Conservation (phyloP, 1,284 basidiomycete species). For the Fomitiporia mediterranea region DNA sequence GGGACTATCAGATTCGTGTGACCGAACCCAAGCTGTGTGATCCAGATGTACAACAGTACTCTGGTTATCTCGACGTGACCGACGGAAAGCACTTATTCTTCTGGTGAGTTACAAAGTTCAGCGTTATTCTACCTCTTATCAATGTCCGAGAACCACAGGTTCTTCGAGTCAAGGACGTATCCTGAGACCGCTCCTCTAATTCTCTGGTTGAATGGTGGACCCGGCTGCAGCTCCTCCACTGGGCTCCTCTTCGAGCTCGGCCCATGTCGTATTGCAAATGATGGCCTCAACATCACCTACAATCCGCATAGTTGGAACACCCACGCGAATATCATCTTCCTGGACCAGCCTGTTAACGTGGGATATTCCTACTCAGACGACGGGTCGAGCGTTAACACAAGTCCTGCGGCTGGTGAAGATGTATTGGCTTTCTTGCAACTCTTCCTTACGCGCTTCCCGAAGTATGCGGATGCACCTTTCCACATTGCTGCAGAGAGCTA, state of each 20-base stretch:
- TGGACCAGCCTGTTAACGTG: constrained; percentile 86
- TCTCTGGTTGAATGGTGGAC: constrained; percentile 88
- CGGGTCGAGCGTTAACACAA: constrained; percentile 65
- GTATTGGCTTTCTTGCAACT: constrained; percentile 89
- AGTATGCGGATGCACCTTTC: constrained; percentile 65
- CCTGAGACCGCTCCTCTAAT: constrained; percentile 78
- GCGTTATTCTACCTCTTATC: constrained; percentile 21
- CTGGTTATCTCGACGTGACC: constrained; percentile 86
- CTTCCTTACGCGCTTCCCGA: constrained; percentile 68
- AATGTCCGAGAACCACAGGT: constrained; percentile 42
- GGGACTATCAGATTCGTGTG: constrained; percentile 65
- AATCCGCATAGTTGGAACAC: constrained; percentile 81
- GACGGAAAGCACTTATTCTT: constrained; percentile 87
- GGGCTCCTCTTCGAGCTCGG: constrained; percentile 86
- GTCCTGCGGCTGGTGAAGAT: constrained; percentile 73
- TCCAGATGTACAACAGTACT: constrained; percentile 77
- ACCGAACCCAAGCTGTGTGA: constrained; percentile 79
- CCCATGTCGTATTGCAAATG: constrained; percentile 69
- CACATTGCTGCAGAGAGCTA: constrained; percentile 75
- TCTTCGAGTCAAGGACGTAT: constrained; percentile 76
- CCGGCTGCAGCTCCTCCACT: constrained; percentile 73
- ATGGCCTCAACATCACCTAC: constrained; percentile 62
- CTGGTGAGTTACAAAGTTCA: constrained; percentile 46
- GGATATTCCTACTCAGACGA: constrained; percentile 84
- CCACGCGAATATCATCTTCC: constrained; percentile 61